phyloP scores from a whole-genome alignment of 345 rosid genomes.

The Linum tenue region DNA sequence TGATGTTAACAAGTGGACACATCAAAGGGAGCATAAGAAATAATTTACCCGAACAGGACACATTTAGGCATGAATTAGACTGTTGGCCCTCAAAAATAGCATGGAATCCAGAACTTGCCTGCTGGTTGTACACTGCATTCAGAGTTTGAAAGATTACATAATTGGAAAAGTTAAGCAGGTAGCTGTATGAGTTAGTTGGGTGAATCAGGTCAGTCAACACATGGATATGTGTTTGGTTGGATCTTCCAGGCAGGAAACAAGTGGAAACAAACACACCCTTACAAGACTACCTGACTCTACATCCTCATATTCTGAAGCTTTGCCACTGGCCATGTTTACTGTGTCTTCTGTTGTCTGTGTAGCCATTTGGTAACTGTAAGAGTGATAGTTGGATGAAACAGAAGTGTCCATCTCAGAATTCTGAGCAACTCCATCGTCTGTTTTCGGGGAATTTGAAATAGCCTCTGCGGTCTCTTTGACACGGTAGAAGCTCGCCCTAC shows the following conservation, averaged over 20 bases:
- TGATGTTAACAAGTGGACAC: too few relatives aligned
- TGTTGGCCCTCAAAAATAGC: too few relatives aligned
- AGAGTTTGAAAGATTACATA: too few relatives aligned
- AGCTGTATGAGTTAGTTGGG: too few relatives aligned
- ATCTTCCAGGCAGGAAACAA: slow-evolving; percentile 5
- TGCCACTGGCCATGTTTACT: slow-evolving; percentile 50
- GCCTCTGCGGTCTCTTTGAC: slow-evolving; percentile 41
- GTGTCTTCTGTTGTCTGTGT: slow-evolving; percentile 50
- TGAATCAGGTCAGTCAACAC: slow-evolving; percentile 5
- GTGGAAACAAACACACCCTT: slow-evolving; percentile 1
- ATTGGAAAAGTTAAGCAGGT: too few relatives aligned
- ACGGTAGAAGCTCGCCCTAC: slow-evolving; percentile 47
- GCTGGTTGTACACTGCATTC: too few relatives aligned
- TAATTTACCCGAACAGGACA: too few relatives aligned
- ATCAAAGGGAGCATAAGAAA: too few relatives aligned
- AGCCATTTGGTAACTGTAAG: slow-evolving; percentile 31
- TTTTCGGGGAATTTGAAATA: slow-evolving; percentile 36
- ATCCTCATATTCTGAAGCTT: slow-evolving; percentile 68
- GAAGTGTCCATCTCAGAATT: slow-evolving; percentile 49
- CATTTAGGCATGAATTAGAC: too few relatives aligned
- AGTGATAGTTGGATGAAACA: slow-evolving; percentile 40
- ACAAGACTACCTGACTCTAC: slow-evolving; percentile 66
- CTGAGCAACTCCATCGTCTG: slow-evolving; percentile 25
- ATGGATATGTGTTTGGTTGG: background rate
- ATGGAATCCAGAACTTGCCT: too few relatives aligned